Percentiles rank a stretch among this genome's conserved stretches.
These are phyloP conservation scores for Colletotrichum limetticola DNA, from an alignment of 2,329 filamentous ascomycete species.

Conservation along the genomic window DNA sequence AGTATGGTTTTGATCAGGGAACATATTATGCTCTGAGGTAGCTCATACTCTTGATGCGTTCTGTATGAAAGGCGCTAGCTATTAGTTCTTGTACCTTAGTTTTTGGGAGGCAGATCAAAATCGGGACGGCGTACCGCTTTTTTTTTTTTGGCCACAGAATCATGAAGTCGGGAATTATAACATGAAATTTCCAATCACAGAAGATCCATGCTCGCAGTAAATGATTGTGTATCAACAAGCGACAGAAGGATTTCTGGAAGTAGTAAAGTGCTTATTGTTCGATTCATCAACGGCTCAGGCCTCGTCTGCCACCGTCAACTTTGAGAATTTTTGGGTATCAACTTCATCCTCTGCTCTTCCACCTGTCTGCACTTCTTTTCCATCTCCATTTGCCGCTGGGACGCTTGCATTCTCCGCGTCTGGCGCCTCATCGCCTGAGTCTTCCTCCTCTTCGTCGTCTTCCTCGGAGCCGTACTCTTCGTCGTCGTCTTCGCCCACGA, in stretches of 20 bases:
- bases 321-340: conserved; percentile 35
- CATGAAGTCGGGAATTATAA: background rate
- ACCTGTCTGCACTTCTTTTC: conserved; percentile 34
- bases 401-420: conserved; percentile 38
- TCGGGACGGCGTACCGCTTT: conserved; percentile 4
- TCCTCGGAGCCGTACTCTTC: conserved; percentile 42
- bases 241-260: background rate
- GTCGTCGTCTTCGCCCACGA: conserved; percentile 47
- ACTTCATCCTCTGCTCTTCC: conserved; percentile 40
- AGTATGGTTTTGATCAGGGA: conserved; percentile 42
- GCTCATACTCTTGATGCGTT: conserved; percentile 46
- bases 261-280: background rate
- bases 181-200: background rate
- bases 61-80: conserved; percentile 44
- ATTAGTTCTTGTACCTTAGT: conserved; percentile 54
- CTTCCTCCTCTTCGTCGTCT: conserved; percentile 38
- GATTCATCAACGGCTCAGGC: conserved; percentile 7
- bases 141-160: conserved; percentile 29
- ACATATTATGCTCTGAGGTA: conserved; percentile 51
- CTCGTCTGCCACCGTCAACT: conserved; percentile 26
- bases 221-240: background rate
- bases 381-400: conserved; percentile 28
- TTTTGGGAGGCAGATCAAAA: conserved; percentile 38
- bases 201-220: background rate
- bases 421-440: conserved; percentile 41